phyloP scores from a whole-genome alignment of 768 basidiomycete species.

The Hemileccinum rubropunctum region DNA sequence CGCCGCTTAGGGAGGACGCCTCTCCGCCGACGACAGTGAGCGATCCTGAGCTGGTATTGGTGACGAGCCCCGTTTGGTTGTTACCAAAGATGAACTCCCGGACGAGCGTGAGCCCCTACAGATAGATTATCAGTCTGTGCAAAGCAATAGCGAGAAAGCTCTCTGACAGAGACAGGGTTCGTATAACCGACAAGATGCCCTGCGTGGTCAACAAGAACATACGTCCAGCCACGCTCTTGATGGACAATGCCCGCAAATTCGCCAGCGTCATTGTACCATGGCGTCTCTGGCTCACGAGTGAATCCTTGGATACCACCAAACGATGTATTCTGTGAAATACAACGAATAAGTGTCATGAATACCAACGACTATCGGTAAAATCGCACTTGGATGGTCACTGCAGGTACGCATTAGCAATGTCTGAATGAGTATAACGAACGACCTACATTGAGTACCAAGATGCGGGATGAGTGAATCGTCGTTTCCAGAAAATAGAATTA shows the following conservation, averaged over 20 bases:
- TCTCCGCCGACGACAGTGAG: constrained; percentile 49
- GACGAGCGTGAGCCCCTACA: constrained; percentile 57
- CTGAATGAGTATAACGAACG: background rate
- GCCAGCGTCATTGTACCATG: constrained; percentile 60
- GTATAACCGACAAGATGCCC: constrained; percentile 40
- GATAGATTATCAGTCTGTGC: background rate
- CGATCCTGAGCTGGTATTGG: constrained; percentile 18
- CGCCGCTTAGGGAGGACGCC: constrained; percentile 40
- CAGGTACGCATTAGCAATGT: constrained; percentile 9
- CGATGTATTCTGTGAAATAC: constrained; percentile 58
- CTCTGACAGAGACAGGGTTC: constrained; percentile 45
- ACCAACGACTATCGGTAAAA: background rate
- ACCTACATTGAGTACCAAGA: constrained; percentile 57
- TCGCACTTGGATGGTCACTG: constrained; percentile 56
- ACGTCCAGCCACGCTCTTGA: constrained; percentile 65
- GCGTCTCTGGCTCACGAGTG: constrained; percentile 62
- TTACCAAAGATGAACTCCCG: constrained; percentile 67
- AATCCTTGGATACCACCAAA: constrained; percentile 79
- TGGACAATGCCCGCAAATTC: constrained; percentile 67
- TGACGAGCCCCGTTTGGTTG: constrained; percentile 58
- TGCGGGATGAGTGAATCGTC: constrained; percentile 67
- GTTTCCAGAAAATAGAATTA: constrained; percentile 68
- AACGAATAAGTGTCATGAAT: background rate
- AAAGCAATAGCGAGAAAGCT: background rate
- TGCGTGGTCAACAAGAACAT: constrained; percentile 36